Base-by-base conservation (phyloP, 2,329 filamentous ascomycete genomes). In the Fusarium tanahbumbuense region DNA sequence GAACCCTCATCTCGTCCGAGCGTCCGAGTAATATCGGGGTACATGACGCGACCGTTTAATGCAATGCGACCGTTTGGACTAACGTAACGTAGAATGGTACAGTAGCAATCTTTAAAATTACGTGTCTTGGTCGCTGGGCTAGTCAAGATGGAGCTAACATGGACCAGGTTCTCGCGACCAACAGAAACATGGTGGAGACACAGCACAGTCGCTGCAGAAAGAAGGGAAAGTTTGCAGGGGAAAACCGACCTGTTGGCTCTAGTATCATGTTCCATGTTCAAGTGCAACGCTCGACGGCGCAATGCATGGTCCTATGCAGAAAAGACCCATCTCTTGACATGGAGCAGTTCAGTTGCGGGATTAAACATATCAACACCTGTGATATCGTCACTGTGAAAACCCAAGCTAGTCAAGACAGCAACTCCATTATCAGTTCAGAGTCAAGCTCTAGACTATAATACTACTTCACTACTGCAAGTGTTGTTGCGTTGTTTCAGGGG, bases 181-280 rank as follows among this genome's bases (percentile, higher is more conserved):
- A 64, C 60, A 46, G n/a, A 61, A 28, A 23, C 44, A 25, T 37
- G 23, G 20, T n/a, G 28, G 16, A 18, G 9, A 53, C 34, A 37
- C 34, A n/a, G 34, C 34, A 37, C 34, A 37, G 34, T 10, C 34
- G 34, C 34, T 37, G 34, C 5, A 37, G 18, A n/a, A 37, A n/a
- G 34, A 28, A 28, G 27, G 11, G 22, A 50, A 18, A 16, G 28
- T 59, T 34, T 54, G 27, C 47, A 47, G 9, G 50, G 58, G 11
- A 57, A 57, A 50, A 16, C 56, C 46, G 46, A 65, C 12, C 60
- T 65, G 62, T 60, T 65, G 62, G 62, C 46, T 65, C 53, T 65
- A 65, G 28, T 18, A 46, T 28, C 49, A 22, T 41, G 4, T 52
- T 41, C 32, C 49, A 42, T 32, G 40, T 11, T 15, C 9, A 20